Conservation (phyloP, 352 stramenopile species). For the Phytophthora chlamydospora region DNA sequence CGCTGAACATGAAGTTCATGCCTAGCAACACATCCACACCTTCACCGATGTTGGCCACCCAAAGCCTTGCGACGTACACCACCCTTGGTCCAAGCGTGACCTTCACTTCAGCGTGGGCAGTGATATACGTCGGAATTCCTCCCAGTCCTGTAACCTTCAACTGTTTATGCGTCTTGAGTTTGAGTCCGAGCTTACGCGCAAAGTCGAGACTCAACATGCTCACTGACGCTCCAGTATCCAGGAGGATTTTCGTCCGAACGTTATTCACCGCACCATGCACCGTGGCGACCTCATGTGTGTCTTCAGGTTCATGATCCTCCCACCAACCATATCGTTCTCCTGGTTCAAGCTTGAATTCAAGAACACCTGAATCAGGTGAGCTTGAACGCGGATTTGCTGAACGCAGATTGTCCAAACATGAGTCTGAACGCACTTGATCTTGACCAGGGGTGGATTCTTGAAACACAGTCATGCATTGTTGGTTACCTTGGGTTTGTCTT, state of each 20-base stretch:
- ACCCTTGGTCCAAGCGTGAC: constrained; percentile 23
- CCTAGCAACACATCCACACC: constrained; percentile 30
- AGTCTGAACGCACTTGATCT: not conserved
- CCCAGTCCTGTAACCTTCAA: constrained; percentile 11
- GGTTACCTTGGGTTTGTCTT: not conserved
- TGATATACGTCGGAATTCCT: constrained; percentile 19
- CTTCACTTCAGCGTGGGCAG: constrained; percentile 15
- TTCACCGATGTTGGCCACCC: constrained; percentile 26
- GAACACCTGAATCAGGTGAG: not conserved
- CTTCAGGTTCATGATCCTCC: constrained; percentile 2
- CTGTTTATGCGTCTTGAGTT: not conserved
- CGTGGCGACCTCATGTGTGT: not conserved
- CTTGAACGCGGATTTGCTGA: not conserved
- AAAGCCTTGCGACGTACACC: constrained; percentile 17
- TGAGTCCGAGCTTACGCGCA: constrained; percentile 21
- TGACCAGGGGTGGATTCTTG: constrained; percentile 6
- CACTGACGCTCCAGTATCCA: constrained; percentile 21
- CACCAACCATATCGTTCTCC: constrained; percentile 19
- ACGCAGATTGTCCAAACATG: too few relatives aligned
- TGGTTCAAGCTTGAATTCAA: constrained; percentile 4
- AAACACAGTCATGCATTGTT: constrained; percentile 4
- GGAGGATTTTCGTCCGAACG: not conserved
- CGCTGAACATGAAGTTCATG: constrained; percentile 33
- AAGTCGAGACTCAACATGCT: constrained; percentile 31
- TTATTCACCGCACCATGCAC: constrained; percentile 1